These are phyloP conservation scores for Metschnikowia colocasiae DNA, from an alignment of 805 yeast genomes.

Conservation along the genomic window DNA sequence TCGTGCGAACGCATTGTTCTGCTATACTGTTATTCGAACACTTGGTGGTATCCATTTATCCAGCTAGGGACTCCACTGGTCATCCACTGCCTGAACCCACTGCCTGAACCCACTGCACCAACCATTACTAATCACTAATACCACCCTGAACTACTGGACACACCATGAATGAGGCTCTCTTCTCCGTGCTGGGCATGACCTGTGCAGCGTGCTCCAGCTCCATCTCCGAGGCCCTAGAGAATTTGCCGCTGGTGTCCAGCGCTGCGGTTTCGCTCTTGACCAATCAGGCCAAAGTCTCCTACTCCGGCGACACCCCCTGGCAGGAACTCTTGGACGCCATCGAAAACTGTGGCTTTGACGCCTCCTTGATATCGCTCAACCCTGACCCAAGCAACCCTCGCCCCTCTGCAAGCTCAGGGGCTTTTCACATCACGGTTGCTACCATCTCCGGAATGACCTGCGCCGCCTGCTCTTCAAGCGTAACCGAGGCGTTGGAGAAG, in stretches of 20 bases:
- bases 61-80: no score
- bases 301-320: constrained; percentile 3
- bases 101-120: no score
- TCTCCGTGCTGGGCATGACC: constrained; percentile 24
- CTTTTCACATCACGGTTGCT: constrained; percentile 4
- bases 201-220: constrained; percentile 27
- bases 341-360: constrained; percentile 19
- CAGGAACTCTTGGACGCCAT: constrained; percentile 7
- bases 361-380: constrained; percentile 9
- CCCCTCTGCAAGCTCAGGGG: no score
- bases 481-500: constrained; percentile 16
- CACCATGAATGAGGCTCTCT: constrained; percentile 9
- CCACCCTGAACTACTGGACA: no score
- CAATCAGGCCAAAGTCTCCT: constrained; percentile 25
- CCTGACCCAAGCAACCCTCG: neutral
- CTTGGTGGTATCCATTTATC: no score
- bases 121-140: no score
- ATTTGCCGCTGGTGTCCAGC: constrained; percentile 13
- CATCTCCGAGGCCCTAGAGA: constrained; percentile 21
- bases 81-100: neutral
- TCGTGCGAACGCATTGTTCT: neutral
- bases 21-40: no score
- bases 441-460: constrained; percentile 19
- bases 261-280: constrained; percentile 26
- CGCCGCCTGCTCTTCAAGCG: constrained; percentile 18